phyloP scores from a whole-genome alignment of 495 filamentous ascomycete species.

The Penicillium goetzii region DNA sequence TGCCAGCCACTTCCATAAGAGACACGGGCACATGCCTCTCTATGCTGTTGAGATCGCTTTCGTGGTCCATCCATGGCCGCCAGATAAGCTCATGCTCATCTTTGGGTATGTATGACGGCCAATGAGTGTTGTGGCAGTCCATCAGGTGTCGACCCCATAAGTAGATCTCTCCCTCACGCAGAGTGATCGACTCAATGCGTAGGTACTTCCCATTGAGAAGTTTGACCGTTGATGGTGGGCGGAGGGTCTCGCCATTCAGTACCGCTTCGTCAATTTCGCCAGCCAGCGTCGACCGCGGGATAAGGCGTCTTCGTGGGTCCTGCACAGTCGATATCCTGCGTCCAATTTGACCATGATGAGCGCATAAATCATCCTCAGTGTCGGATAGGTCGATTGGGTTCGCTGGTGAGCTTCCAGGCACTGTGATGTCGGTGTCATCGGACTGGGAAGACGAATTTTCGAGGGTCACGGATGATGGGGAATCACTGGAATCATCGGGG shows the following conservation, averaged over 20 bases:
- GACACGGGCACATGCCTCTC: slow-evolving; percentile 8
- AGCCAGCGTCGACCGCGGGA: background rate
- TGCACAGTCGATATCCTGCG: background rate
- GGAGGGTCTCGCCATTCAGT: background rate
- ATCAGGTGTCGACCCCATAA: background rate
- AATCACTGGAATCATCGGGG: background rate
- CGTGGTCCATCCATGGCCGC: slow-evolving; percentile 12
- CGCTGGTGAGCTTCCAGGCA: background rate
- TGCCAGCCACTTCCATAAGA: slow-evolving; percentile 23
- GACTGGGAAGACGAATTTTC: background rate
- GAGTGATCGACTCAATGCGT: background rate
- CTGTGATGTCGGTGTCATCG: background rate
- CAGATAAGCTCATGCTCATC: background rate
- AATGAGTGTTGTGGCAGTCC: background rate
- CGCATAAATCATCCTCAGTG: background rate
- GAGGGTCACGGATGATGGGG: background rate
- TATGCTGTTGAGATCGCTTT: slow-evolving; percentile 16
- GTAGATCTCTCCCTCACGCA: background rate
- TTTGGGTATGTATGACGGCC: background rate
- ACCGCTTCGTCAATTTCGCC: background rate
- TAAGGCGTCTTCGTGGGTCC: background rate
- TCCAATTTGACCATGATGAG: background rate
- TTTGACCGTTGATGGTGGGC: background rate
- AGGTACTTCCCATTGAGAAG: background rate
- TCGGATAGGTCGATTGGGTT: background rate